Conservation (phyloP, 495 filamentous ascomycete species). For the Penicillium herquei region DNA sequence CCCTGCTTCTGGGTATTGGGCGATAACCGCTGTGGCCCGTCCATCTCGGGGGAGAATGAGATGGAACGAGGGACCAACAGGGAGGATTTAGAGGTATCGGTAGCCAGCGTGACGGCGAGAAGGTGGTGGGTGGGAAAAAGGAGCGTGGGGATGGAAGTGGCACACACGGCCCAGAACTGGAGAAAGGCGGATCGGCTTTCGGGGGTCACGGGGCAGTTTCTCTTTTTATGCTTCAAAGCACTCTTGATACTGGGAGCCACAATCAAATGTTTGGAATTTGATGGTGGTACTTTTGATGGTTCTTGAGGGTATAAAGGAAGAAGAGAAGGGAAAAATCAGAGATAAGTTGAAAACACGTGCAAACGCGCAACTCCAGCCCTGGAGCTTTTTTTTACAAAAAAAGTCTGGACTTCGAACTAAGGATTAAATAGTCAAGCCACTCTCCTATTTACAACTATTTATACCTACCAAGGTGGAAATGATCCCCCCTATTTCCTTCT, state of each 20-base stretch:
- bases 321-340: not conserved
- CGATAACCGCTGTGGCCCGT: slow-evolving; percentile 54
- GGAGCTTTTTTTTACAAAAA: too few relatives aligned
- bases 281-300: too few relatives aligned
- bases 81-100: slow-evolving; percentile 75
- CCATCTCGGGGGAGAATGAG: slow-evolving; percentile 74
- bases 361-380: too few relatives aligned
- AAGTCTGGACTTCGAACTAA: too few relatives aligned
- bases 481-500: too few relatives aligned
- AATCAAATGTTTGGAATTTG: too few relatives aligned
- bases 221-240: not conserved
- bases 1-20: slow-evolving; percentile 60
- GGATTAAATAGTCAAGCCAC: too few relatives aligned
- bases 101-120: slow-evolving; percentile 27
- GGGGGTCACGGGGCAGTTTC: slow-evolving; percentile 27
- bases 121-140: slow-evolving; percentile 18
- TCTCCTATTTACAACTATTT: too few relatives aligned
- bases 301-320: too few relatives aligned
- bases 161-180: slow-evolving; percentile 30
- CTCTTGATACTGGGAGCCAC: too few relatives aligned
- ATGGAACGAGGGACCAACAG: slow-evolving; percentile 75
- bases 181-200: slow-evolving; percentile 26
- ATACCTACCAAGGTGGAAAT: too few relatives aligned
- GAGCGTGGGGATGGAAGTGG: slow-evolving; percentile 32
- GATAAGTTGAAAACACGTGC: not conserved